Evolutionary conservation across 257 asterid genomes (phyloP), one percentile per base, ranked within the genome.

Genomic region (Nicotiana noctiflora): DNA sequence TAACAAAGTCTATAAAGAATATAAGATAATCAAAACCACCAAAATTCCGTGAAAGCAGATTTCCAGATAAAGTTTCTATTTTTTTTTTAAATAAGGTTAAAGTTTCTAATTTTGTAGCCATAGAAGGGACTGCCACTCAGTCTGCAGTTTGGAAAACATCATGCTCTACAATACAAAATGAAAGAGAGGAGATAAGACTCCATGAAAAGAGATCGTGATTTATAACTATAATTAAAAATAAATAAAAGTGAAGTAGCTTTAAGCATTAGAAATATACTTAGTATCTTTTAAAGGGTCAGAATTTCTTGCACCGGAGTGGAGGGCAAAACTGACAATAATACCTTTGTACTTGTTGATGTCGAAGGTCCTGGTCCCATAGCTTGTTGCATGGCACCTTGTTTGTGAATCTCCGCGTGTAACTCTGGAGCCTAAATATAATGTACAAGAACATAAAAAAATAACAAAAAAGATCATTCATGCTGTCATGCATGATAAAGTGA

Each of bases 321-420:
- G 37, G 61, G 49, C 51, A 11, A 61, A 66, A 46, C 21, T 40
- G 57, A 56, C 56, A 56, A n/a, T 65, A 55, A 9, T 76, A 95
- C 99, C 98, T 90, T 95, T 27, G 97, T 84, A 80, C 90, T 86
- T 55, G 92, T 70, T 65, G 98, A 87, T 21, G 96, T 68, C n/a
- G 97, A 86, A 67, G 98, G 94, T 29, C 93, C 94, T 40, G 93
- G 74, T 62, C 84, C 96, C 97, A 89, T 87, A 61, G 91, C 91
- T 86, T 91, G 98, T 88, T 91, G 97, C 72, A 81, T 84, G 61
- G 89, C 83, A 83, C 93, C 97, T 31, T 86, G 94, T 88, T 86
- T 95, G 87, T 95, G 99, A 90, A 95, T 85, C 87, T 95, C 97
- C 68, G 59, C 82, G 51, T 95, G 99, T 77, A 95, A 82, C 87